Base-by-base conservation (phyloP, 106 monocot species). In the Platanthera zijinensis region DNA sequence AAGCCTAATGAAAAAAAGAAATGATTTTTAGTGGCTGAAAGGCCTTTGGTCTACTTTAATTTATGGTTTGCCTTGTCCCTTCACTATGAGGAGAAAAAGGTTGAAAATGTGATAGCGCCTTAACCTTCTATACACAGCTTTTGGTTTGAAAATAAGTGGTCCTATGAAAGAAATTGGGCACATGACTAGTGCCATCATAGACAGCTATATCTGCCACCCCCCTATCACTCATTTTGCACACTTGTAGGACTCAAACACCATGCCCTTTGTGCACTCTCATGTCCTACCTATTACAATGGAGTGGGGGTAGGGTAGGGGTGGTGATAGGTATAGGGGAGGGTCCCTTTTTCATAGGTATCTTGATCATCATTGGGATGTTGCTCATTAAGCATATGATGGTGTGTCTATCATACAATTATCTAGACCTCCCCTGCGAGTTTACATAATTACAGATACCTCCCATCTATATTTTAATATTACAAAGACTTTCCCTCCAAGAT, bases 181-280 rank as follows among this genome's bases (percentile, higher is more conserved):
- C 4, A 53, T 4, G 11, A 53, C 11, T 53, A 13, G 13, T 62
- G 13, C 17, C 61, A 62, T n/a, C 18, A 62, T 19, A 13, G 14
- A 62, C n/a, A 14, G 13, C 13, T 62, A 62, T 62, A n/a, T 14
- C 3, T 62, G 61, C 61, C 13, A 3, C 61, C 18, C n/a, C 18
- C 7, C 6, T 39, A 39, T 62, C 4, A 62, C 7, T 2, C 61
- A 8, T 62, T 62, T 62, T 62, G 18, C 69, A 46, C 32, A 46
- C 13, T 64, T 69, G 32, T 69, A 46, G 46, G 17, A 69, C 45
- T 69, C 69, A 39, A 3, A 46, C 47, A 13, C 46, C 45, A 69
- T 69, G 69, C 14, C 69, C 69, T 69, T 46, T 69, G 46, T 69
- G 69, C 3, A 4, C 21, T 69, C 69, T 69, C 69, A 39, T 69